Conservation (phyloP, 805 yeast genomes). For the Tetrapisispora arboricola region DNA sequence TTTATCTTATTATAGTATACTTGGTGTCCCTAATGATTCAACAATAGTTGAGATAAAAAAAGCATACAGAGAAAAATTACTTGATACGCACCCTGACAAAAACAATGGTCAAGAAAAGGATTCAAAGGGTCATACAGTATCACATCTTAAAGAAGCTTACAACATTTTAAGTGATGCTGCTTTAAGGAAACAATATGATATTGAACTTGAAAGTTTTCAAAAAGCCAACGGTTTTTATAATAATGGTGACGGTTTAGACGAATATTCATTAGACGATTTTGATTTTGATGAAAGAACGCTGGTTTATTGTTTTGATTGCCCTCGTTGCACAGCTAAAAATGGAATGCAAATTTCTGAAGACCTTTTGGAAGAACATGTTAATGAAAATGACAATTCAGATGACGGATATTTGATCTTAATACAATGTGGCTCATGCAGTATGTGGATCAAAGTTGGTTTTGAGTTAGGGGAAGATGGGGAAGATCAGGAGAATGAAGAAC, state of each 20-base stretch:
- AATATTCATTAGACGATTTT: slow-evolving; percentile 55
- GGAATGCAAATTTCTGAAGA: slow-evolving; percentile 54
- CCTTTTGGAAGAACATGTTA: slow-evolving; percentile 47
- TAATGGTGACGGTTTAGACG: slow-evolving; percentile 61
- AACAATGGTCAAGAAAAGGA: neutral
- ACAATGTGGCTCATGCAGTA: slow-evolving; percentile 75
- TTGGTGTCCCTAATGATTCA: slow-evolving; percentile 40
- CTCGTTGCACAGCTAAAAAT: slow-evolving; percentile 44
- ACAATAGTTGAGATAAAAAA: slow-evolving; percentile 36
- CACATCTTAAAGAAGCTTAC: slow-evolving; percentile 53
- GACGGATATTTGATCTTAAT: slow-evolving; percentile 58
- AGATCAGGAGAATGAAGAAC: slow-evolving; percentile 8
- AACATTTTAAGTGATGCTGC: slow-evolving; percentile 36
- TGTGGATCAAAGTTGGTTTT: slow-evolving; percentile 69
- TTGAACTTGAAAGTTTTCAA: slow-evolving; percentile 27
- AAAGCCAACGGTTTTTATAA: slow-evolving; percentile 29
- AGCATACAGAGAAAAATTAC: slow-evolving; percentile 54
- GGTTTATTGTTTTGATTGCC: slow-evolving; percentile 44
- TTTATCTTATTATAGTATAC: slow-evolving; percentile 42
- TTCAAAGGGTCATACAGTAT: neutral
- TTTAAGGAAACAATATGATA: slow-evolving; percentile 43
- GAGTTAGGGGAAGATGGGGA: slow-evolving; percentile 30
- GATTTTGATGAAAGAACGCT: slow-evolving; percentile 29
- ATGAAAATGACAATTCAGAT: slow-evolving; percentile 28
- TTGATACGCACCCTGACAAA: slow-evolving; percentile 77